These are phyloP conservation scores for Diaporthe vexans DNA, from an alignment of 2,329 filamentous ascomycete genomes.

Conservation along the genomic window DNA sequence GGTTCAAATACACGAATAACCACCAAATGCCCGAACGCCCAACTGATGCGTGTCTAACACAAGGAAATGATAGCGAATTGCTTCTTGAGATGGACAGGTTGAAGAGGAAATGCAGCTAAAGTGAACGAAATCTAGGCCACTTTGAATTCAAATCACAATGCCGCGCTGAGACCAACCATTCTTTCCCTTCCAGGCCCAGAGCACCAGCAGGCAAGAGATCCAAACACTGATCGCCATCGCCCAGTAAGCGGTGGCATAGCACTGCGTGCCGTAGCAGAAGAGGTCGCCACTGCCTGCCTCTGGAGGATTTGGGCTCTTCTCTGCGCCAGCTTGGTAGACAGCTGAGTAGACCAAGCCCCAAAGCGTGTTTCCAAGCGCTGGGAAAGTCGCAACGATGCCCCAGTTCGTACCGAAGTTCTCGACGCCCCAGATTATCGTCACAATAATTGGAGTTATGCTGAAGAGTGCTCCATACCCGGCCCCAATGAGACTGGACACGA, in stretches of 20 bases:
- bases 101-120: background rate
- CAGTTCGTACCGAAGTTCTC: slow-evolving; percentile 99
- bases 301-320: slow-evolving; percentile 48
- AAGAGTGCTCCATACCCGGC: slow-evolving; percentile 95
- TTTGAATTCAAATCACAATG: slow-evolving; percentile 68
- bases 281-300: slow-evolving; percentile 59
- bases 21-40: slow-evolving; percentile 22
- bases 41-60: slow-evolving; percentile 23
- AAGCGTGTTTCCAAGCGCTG: slow-evolving; percentile 86
- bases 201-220: slow-evolving; percentile 79
- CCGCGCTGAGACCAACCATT: slow-evolving; percentile 83
- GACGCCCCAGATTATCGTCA: slow-evolving; percentile 97
- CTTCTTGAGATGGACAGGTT: background rate
- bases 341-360: slow-evolving; percentile 93
- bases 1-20: background rate
- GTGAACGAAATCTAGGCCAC: background rate
- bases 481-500: slow-evolving; percentile 87
- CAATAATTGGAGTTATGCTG: slow-evolving; percentile 88
- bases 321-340: slow-evolving; percentile 80
- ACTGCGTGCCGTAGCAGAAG: slow-evolving; percentile 85
- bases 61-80: background rate
- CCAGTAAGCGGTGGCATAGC: slow-evolving; percentile 89
- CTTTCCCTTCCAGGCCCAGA: slow-evolving; percentile 85
- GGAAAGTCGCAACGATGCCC: slow-evolving; percentile 93
- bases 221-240: slow-evolving; percentile 86